Percentiles rank a stretch among this genome's conserved stretches.
phyloP scores from a whole-genome alignment of 192 early-diverging fungal species.

The Jimgerdemannia flammicorona region DNA sequence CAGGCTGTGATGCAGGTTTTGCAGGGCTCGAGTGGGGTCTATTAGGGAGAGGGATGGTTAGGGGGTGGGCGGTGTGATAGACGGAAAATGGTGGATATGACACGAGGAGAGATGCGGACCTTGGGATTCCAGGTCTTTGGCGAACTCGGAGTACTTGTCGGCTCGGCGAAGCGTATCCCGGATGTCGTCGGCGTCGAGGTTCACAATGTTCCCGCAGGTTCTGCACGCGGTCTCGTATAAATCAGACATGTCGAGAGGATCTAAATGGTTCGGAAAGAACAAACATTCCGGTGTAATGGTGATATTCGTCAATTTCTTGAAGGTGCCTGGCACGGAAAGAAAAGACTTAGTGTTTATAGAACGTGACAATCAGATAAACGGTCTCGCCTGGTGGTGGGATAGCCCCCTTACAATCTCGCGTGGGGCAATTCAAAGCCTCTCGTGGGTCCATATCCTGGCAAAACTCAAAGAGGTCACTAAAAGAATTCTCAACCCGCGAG shows the following conservation, averaged over 20 bases:
- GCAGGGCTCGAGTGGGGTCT: neutral
- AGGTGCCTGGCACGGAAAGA: neutral
- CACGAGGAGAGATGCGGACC: neutral
- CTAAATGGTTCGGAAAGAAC: neutral
- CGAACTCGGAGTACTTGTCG: constrained; percentile 9
- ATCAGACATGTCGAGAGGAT: constrained; percentile 5
- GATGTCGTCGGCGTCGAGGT: constrained; percentile 7
- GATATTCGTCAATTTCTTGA: neutral
- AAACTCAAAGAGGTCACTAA: neutral
- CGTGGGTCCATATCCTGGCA: constrained; percentile 8
- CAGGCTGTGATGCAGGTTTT: neutral
- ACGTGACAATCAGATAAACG: too few relatives aligned
- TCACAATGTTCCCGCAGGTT: neutral
- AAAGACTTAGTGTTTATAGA: too few relatives aligned
- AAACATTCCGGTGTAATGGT: neutral
- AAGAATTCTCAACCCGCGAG: too few relatives aligned
- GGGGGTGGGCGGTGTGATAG: neutral
- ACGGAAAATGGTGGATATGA: neutral
- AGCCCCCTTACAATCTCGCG: constrained; percentile 2
- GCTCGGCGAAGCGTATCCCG: constrained; percentile 1
- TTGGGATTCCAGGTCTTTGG: constrained; percentile 9
- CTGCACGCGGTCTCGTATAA: constrained; percentile 8
- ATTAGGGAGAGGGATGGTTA: neutral
- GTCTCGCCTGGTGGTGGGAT: constrained; percentile 15
- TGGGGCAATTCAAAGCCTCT: constrained; percentile 13